Percentiles rank a stretch among this genome's conserved stretches.
These are phyloP conservation scores for Rhodamnia rubescens DNA, from an alignment of 345 rosid genomes.

Conservation along the genomic window DNA sequence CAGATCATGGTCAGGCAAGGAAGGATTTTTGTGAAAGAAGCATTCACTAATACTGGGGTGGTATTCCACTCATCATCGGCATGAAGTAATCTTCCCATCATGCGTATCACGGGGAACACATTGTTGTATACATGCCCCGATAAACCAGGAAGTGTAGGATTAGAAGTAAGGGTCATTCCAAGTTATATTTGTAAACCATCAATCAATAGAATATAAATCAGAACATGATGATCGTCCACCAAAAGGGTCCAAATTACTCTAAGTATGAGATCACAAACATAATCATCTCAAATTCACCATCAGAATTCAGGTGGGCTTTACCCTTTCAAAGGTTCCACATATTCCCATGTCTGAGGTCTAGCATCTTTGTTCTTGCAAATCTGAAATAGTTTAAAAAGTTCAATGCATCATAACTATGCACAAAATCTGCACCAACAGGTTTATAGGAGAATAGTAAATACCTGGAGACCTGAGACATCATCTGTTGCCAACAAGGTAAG, in stretches of 20 bases:
- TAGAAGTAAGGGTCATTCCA: neutral
- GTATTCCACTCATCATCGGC: rapidly evolving
- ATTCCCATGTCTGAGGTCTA: conserved; percentile 77
- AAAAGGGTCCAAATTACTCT: neutral
- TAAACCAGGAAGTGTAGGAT: neutral
- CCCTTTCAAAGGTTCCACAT: conserved; percentile 53
- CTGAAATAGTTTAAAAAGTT: conserved; percentile 1
- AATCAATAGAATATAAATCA: neutral
- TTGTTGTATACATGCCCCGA: neutral
- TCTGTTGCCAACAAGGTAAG: conserved; percentile 81
- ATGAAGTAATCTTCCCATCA: neutral
- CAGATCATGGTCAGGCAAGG: neutral
- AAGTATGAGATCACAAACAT: neutral
- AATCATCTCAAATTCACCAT: neutral
- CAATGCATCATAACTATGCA: neutral
- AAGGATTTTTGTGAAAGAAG: neutral
- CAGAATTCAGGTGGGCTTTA: neutral
- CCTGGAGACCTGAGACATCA: conserved; percentile 67
- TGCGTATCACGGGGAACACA: neutral
- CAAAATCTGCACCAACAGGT: neutral
- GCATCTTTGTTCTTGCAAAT: conserved; percentile 72
- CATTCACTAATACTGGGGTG: neutral
- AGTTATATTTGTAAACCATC: neutral
- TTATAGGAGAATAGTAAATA: conserved; percentile 1
- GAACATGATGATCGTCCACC: neutral